phyloP scores from a whole-genome alignment of 306 rosid genomes.

The Abrus pulchellus region DNA sequence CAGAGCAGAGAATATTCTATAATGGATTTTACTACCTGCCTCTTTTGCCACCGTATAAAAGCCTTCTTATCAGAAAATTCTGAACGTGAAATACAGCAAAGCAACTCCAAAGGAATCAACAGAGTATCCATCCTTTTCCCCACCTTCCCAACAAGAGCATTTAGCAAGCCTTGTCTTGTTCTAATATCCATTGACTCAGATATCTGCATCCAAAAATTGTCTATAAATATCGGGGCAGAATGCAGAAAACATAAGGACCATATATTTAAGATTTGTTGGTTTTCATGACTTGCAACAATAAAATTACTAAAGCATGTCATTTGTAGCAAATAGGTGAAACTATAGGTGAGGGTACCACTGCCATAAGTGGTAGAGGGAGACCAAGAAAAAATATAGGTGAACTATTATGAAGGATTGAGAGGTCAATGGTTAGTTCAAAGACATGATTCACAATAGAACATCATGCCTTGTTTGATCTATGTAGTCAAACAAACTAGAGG shows the following conservation, averaged over 20 bases:
- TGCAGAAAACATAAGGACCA: constrained; percentile 19
- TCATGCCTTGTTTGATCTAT: background rate
- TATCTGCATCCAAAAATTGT: constrained; percentile 66
- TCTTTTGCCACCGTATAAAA: constrained; percentile 92
- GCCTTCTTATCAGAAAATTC: constrained; percentile 99
- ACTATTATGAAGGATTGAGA: background rate
- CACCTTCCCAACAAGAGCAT: constrained; percentile 90
- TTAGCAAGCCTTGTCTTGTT: constrained; percentile 93
- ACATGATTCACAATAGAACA: background rate
- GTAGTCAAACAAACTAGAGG: background rate
- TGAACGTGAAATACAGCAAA: constrained; percentile 85
- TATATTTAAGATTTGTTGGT: constrained; percentile 19
- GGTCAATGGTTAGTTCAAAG: background rate
- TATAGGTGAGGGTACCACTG: background rate
- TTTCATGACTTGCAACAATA: constrained; percentile 29
- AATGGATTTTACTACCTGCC: constrained; percentile 76
- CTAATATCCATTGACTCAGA: constrained; percentile 89
- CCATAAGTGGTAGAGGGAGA: background rate
- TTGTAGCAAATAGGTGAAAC: constrained; percentile 16
- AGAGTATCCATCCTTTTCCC: constrained; percentile 98
- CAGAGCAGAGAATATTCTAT: constrained; percentile 33
- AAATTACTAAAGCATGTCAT: constrained; percentile 7
- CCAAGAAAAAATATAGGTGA: background rate
- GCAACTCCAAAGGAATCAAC: constrained; percentile 91
- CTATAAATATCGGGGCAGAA: constrained; percentile 27